Percentiles rank a stretch among this genome's conserved stretches.
Evolutionary conservation across 2,329 filamentous ascomycete genomes (phyloP).

Genomic region (Trichoderma semiorbis): DNA sequence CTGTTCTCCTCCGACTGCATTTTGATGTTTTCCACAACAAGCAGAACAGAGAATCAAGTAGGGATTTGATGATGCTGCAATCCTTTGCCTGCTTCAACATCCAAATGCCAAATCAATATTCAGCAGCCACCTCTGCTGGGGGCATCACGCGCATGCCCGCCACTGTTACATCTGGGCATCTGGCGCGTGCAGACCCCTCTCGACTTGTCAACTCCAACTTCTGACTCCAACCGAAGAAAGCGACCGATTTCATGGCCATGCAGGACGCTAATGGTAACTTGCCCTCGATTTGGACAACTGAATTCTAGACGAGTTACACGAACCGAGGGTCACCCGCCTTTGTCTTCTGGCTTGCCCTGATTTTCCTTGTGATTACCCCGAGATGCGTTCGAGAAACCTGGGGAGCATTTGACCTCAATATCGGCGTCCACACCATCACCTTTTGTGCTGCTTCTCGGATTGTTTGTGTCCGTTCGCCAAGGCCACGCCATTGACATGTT

Average conservation of each 20-base stretch:
- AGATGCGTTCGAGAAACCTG: background rate
- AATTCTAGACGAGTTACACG: background rate
- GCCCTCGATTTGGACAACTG: background rate
- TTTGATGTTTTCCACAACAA: background rate
- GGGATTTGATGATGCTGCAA: background rate
- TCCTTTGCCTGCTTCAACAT: background rate
- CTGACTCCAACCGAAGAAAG: background rate
- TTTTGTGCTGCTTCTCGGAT: background rate
- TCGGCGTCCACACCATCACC: background rate
- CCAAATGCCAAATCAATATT: background rate
- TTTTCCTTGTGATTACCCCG: slow-evolving; percentile 5
- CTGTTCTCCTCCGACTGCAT: too few relatives aligned
- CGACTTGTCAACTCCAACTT: background rate
- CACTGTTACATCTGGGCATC: background rate
- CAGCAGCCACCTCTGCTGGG: background rate
- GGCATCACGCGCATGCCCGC: background rate
- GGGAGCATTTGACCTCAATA: background rate
- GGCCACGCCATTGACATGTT: background rate
- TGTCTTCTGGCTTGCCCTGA: background rate
- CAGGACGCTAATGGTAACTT: background rate
- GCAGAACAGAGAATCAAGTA: background rate
- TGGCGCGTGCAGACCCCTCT: background rate
- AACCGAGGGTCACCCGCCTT: slow-evolving; percentile 5
- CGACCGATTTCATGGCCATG: background rate
- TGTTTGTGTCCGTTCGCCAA: background rate